These are phyloP conservation scores for Thermomucor indicae-seudaticae DNA, from an alignment of 371 early-diverging fungal genomes.

Conservation along the genomic window DNA sequence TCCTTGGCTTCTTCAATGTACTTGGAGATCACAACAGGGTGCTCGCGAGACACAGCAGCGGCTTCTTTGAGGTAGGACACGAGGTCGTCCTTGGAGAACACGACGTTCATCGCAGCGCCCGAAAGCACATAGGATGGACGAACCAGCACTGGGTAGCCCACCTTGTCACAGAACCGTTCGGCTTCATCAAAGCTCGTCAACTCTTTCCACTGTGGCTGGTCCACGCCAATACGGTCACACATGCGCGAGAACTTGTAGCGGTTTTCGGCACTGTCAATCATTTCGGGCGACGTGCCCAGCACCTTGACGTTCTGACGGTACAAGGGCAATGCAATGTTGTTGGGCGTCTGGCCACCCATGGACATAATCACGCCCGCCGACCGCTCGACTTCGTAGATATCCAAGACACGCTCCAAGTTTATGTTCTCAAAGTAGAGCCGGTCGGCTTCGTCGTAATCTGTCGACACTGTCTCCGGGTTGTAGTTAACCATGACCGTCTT, in stretches of 20 bases:
- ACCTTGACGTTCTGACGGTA: slow-evolving; percentile 83
- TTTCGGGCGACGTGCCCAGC: slow-evolving; percentile 90
- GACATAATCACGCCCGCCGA: slow-evolving; percentile 84
- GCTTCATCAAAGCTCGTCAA: slow-evolving; percentile 85
- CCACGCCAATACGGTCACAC: slow-evolving; percentile 90
- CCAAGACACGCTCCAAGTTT: slow-evolving; percentile 86
- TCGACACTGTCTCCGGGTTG: slow-evolving; percentile 96
- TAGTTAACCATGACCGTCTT: slow-evolving; percentile 97
- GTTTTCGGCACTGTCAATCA: slow-evolving; percentile 93
- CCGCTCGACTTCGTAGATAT: slow-evolving; percentile 89
- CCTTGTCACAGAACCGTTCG: slow-evolving; percentile 74
- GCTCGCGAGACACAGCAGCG: slow-evolving; percentile 83
- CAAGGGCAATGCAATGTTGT: slow-evolving; percentile 91
- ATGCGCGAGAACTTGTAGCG: slow-evolving; percentile 94
- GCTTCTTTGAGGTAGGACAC: slow-evolving; percentile 79
- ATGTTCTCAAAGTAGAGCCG: slow-evolving; percentile 93
- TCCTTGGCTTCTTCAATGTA: slow-evolving; percentile 95
- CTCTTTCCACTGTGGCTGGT: slow-evolving; percentile 95
- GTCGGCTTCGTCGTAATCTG: slow-evolving; percentile 96
- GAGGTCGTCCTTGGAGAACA: slow-evolving; percentile 76
- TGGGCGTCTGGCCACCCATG: slow-evolving; percentile 96
- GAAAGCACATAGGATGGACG: slow-evolving; percentile 95
- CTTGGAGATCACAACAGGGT: slow-evolving; percentile 95
- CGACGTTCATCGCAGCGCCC: slow-evolving; percentile 97
- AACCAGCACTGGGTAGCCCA: slow-evolving; percentile 91